Evolutionary conservation across 2,329 filamentous ascomycete species (phyloP).

Genomic region (Trichoderma sp.): DNA sequence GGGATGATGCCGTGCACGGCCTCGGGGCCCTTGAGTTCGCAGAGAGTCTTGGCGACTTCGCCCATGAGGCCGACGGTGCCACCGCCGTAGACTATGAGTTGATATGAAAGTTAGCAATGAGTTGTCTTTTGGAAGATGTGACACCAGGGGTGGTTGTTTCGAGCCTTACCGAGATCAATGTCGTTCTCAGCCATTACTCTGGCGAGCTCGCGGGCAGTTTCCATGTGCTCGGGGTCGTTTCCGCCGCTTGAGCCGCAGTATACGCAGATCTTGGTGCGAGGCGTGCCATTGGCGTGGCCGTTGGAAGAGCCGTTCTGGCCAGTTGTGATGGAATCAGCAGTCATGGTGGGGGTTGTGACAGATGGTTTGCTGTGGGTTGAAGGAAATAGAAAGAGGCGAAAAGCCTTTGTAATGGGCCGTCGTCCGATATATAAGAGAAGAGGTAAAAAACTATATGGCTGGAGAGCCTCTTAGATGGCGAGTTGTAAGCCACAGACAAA

Average conservation of each 20-base stretch:
- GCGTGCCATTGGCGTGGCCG: constrained; percentile 37
- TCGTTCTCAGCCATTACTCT: constrained; percentile 73
- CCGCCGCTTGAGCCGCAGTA: constrained; percentile 88
- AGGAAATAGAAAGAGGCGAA: neutral
- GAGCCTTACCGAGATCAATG: constrained; percentile 68
- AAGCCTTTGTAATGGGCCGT: neutral
- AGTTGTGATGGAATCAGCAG: constrained; percentile 33
- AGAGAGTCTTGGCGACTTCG: constrained; percentile 84
- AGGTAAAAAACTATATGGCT: neutral
- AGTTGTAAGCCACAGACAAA: neutral
- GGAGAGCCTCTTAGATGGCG: neutral
- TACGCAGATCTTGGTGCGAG: constrained; percentile 76
- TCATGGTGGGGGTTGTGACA: constrained; percentile 34
- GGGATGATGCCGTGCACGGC: constrained; percentile 95
- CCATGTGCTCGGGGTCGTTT: constrained; percentile 72
- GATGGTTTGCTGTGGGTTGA: neutral
- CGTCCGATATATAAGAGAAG: neutral
- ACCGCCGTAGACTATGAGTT: constrained; percentile 79
- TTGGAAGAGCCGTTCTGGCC: constrained; percentile 34
- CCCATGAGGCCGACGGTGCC: constrained; percentile 96
- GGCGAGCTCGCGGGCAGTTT: constrained; percentile 77
- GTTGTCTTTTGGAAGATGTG: neutral
- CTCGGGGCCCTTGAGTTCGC: constrained; percentile 76
- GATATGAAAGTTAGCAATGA: neutral
- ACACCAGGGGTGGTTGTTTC: neutral